Base-by-base conservation (phyloP, 2,329 filamentous ascomycete species). In the Botrytis byssoidea region DNA sequence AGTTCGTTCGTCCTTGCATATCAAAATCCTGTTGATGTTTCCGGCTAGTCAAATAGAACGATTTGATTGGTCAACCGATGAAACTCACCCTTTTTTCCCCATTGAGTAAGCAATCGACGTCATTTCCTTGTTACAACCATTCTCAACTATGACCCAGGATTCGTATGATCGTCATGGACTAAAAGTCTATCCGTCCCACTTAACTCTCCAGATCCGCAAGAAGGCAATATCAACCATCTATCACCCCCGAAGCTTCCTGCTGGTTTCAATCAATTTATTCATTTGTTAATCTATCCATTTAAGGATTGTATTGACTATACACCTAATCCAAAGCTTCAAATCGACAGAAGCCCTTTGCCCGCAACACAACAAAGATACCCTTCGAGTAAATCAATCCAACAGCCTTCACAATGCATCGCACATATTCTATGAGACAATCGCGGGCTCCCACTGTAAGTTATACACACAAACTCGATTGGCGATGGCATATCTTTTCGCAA, bases 341-440 rank as follows among this genome's bases (percentile, higher is more conserved):
- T 20, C 16, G 12, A 51, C 32, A 51, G 16, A 48, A 46, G 25
- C 14, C 20, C 8, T 22, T 29, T 5, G 0, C 25, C 6, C 61
- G 37, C 61, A 29, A 6, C 59, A 40, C 68, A 59, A 61, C 60
- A 57, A 71, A 57, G 29, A 55, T 55, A 22, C 55, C 20, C 61
- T 14, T 25, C 46, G 25, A 46, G 7, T 14, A 18, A 18, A 22
- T 5, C 57, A 22, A 18, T 16, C 63, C 60, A 37, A 40, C 71
- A 68, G 59, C 60, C 74, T 85, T 76, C 70, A 67, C 37, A 73
- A 99, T 99, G 95, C 96, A 99, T 89, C 94, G 95, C 84, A 98
- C 96, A 78, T 99, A 98, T 84, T 97, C 94, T 81, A 97, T 98
- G 96, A 95, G 96, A 91, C 93, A 97, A 85, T 92, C 93, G 84